These are phyloP conservation scores for Leucosporidium creatinivorum DNA, from an alignment of 768 basidiomycete genomes.

Conservation along the genomic window DNA sequence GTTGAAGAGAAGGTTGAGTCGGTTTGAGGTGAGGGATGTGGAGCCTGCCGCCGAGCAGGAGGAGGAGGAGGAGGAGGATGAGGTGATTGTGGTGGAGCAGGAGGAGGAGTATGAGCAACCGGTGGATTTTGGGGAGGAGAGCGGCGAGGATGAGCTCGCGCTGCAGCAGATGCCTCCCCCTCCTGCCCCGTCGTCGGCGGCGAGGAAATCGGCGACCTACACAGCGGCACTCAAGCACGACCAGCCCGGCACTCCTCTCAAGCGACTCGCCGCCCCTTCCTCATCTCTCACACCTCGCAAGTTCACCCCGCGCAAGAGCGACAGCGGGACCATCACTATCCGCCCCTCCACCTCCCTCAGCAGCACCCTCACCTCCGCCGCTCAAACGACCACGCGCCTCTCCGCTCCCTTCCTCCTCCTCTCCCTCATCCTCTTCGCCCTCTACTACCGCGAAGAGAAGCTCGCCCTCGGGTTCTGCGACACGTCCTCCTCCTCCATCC, in stretches of 20 bases:
- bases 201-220: not conserved
- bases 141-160: constrained; percentile 4
- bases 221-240: not conserved
- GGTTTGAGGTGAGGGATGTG: not conserved
- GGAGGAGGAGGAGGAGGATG: not conserved
- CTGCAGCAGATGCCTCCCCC: not conserved
- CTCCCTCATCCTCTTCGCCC: constrained; percentile 1
- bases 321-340: too few relatives aligned
- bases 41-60: not conserved
- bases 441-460: constrained; percentile 26
- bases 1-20: not conserved
- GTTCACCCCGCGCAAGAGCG: constrained; percentile 11
- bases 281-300: not conserved
- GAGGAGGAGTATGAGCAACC: not conserved
- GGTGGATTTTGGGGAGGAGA: not conserved
- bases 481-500: too few relatives aligned
- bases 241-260: not conserved
- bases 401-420: constrained; percentile 1
- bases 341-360: not conserved
- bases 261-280: not conserved
- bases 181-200: too few relatives aligned
- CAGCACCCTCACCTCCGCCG: not conserved
- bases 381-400: not conserved
- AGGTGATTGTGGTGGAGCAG: not conserved
- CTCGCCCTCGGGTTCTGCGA: constrained; percentile 44